Base-by-base conservation (phyloP, 495 filamentous ascomycete genomes). In the Podospora anserina region DNA sequence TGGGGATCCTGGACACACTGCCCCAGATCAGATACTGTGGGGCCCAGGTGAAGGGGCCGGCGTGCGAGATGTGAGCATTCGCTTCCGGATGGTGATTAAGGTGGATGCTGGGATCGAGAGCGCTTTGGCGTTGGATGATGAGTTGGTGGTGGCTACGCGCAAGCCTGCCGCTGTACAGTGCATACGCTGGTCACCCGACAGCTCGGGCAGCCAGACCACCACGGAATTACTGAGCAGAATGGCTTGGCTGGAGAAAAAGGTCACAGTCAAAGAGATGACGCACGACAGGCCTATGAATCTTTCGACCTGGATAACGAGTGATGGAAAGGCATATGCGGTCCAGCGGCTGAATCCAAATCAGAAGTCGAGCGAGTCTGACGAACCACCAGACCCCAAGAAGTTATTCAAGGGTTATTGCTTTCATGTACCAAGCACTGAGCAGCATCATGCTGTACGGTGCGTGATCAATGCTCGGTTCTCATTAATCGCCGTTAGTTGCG, bases 201-300 rank as follows among this genome's bases (percentile, higher is more conserved):
- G 85, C 64, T 86, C 82, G 28, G 91, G 91, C 23, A 89, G 84
- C 55, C 96, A 98, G 76, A 97, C 95, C 6, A 93, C 87, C 66
- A 97, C 94, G 4, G 94, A 98, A 77, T 82, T 98, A 13, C 78
- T 98, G 67, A 96, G 89, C 71, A 88, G 91, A 32, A 96, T 97
- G 87, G 77, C 86, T 39, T 96, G 93, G 86, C 75, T 97, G 23
- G 86, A 88, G 39, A 94, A 91, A 76, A 93, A 90, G 79, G 84
- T 87, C 4, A 86, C 84, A 0, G 87, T 97, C 54, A 84, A 79
- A 64, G 91, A 96, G 64, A 97, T 99, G 92, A 90, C 96, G 27
- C 90, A 97, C 80, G 95, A 99, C 78, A 88, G 94, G 70, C 94
- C 95, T 1, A 99, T 99, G 94, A 98, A 95, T 73, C 84, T 99